Evolutionary conservation across 495 filamentous ascomycete genomes (phyloP).

Genomic region (Cladorrhinum samala): DNA sequence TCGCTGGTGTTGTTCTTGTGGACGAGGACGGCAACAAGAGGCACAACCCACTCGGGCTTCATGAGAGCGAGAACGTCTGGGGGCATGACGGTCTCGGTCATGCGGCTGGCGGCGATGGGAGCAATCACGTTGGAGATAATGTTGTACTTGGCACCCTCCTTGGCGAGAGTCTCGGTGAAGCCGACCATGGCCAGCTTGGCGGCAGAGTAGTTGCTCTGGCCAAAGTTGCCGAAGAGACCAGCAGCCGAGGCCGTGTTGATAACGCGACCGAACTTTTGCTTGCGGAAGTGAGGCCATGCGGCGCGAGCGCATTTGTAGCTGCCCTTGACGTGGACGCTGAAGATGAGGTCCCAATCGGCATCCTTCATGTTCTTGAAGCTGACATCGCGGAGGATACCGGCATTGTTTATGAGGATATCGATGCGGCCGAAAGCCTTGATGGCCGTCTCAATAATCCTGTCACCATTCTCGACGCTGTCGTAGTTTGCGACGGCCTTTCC

Average conservation of each 20-base stretch:
- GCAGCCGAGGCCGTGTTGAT: slow-evolving; percentile 96
- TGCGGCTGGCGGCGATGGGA: slow-evolving; percentile 90
- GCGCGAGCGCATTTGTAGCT: slow-evolving; percentile 96
- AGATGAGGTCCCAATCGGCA: slow-evolving; percentile 91
- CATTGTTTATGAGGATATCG: slow-evolving; percentile 96
- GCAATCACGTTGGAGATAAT: slow-evolving; percentile 95
- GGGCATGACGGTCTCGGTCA: slow-evolving; percentile 98
- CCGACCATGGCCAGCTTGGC: slow-evolving; percentile 95
- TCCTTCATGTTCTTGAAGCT: slow-evolving; percentile 99
- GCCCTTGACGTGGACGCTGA: slow-evolving; percentile 89
- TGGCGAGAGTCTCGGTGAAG: slow-evolving; percentile 96
- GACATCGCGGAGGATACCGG: slow-evolving; percentile 91
- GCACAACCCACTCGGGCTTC: slow-evolving; percentile 94
- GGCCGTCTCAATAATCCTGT: slow-evolving; percentile 93
- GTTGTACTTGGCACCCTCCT: slow-evolving; percentile 98
- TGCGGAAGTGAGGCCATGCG: slow-evolving; percentile 96
- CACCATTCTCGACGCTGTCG: slow-evolving; percentile 91
- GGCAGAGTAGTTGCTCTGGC: slow-evolving; percentile 95
- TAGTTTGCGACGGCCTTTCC: slow-evolving; percentile 98
- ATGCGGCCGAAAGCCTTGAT: slow-evolving; percentile 88
- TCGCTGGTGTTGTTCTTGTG: slow-evolving; percentile 84
- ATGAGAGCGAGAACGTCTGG: slow-evolving; percentile 83
- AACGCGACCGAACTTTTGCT: slow-evolving; percentile 94
- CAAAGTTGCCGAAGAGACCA: slow-evolving; percentile 92
- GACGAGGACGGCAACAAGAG: slow-evolving; percentile 81